phyloP scores from a whole-genome alignment of 345 rosid genomes.

The Rhodomyrtus tomentosa region DNA sequence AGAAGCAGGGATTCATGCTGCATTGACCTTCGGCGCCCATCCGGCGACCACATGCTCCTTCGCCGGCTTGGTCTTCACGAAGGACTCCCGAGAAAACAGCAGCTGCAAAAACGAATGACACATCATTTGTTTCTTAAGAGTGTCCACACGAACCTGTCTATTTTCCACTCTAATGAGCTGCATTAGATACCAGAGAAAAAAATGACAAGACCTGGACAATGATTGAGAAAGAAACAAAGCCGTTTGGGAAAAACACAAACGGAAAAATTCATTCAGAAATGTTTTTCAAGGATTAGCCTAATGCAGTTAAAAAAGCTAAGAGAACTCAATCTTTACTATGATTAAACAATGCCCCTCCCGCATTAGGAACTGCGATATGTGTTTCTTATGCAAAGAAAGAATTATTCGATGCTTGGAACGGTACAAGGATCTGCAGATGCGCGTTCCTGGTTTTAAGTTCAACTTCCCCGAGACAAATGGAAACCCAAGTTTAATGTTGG shows the following conservation, averaged over 20 bases:
- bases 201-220: neutral
- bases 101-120: conserved; percentile 13
- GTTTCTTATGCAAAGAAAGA: neutral
- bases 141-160: neutral
- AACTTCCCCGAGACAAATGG: neutral
- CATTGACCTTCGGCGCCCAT: conserved; percentile 77
- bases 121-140: neutral
- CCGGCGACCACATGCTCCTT: conserved; percentile 62
- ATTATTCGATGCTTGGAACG: neutral
- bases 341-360: neutral
- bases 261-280: neutral
- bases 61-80: conserved; percentile 53
- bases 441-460: neutral
- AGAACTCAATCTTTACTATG: neutral
- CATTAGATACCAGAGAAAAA: neutral
- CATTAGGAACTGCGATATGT: neutral
- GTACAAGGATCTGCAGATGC: neutral
- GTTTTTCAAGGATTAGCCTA: neutral
- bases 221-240: neutral
- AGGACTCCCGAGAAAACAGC: conserved; percentile 50
- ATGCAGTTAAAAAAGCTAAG: neutral
- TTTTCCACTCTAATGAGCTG: neutral
- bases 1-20: conserved; percentile 18
- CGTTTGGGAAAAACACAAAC: neutral
- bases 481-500: neutral